A percentile compares a stretch with the other conserved stretches of the same genome.
phyloP scores from a whole-genome alignment of 805 yeast genomes.

The Blastobotrys attinorum region DNA sequence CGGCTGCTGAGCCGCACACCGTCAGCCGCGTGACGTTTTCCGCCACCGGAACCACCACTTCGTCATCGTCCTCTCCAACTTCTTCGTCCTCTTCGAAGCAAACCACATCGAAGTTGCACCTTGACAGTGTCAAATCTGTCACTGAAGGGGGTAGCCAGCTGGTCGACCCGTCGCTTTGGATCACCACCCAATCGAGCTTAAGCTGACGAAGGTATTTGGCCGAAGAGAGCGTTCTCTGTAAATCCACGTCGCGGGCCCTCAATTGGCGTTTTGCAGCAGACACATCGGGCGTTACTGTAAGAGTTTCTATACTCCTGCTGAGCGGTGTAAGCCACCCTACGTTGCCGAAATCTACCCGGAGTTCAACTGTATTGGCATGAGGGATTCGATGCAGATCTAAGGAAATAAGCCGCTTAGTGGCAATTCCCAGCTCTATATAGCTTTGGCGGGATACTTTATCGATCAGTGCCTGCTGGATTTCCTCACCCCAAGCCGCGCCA shows the following conservation, averaged over 20 bases:
- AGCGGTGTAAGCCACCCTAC: neutral
- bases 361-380: neutral
- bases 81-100: neutral
- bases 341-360: neutral
- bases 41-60: neutral
- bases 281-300: neutral
- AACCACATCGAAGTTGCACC: neutral
- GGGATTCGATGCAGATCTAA: neutral
- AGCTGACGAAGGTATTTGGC: neutral
- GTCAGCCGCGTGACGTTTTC: neutral
- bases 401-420: neutral
- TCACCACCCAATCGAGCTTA: neutral
- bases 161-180: neutral
- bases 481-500: neutral
- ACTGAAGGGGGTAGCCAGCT: neutral
- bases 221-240: neutral
- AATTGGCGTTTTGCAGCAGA: neutral
- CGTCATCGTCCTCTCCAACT: neutral
- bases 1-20: neutral
- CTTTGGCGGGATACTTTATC: neutral
- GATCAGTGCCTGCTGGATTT: neutral
- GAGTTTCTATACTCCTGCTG: neutral
- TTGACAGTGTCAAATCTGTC: neutral
- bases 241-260: neutral
- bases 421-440: neutral